A percentile compares a stretch with the other conserved stretches of the same genome.
Conservation (phyloP, 1,284 basidiomycete species). For the Rhizoctonia solani region DNA sequence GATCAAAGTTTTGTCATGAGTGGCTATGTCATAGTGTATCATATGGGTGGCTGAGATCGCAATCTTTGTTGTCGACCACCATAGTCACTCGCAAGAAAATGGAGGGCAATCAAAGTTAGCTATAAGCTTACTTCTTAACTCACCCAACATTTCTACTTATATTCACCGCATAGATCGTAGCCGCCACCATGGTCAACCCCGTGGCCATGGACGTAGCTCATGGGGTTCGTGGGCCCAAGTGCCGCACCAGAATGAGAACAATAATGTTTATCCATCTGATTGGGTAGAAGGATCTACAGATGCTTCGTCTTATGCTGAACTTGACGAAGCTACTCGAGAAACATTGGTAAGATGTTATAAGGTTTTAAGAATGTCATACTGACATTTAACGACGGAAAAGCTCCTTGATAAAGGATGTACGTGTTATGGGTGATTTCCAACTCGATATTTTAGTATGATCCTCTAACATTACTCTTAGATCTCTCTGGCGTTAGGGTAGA, state of each 20-base stretch:
- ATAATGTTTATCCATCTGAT: not conserved
- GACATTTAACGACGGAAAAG: not conserved
- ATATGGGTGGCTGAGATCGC: no score
- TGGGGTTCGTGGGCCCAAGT: no score
- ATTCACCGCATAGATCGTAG: no score
- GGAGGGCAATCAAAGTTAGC: no score
- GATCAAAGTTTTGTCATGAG: no score
- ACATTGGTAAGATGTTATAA: not conserved
- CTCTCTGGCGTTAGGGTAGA: conserved; percentile 6
- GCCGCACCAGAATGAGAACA: not conserved
- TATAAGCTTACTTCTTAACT: no score
- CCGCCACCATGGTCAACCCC: no score
- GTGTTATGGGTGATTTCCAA: not conserved
- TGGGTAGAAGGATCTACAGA: not conserved
- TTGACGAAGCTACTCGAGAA: not conserved
- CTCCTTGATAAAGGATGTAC: not conserved
- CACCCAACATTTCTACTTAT: no score
- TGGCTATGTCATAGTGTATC: no score
- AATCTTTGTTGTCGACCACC: no score
- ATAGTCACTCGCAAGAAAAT: no score
- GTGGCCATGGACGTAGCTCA: no score
- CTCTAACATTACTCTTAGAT: not conserved
- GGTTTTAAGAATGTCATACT: not conserved
- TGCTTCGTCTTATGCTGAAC: not conserved
- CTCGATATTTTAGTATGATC: not conserved